A percentile compares a stretch with the other conserved stretches of the same genome.
These are phyloP conservation scores for Chlorella ohadii DNA, from an alignment of 139 green algal genomes.

Conservation along the genomic window DNA sequence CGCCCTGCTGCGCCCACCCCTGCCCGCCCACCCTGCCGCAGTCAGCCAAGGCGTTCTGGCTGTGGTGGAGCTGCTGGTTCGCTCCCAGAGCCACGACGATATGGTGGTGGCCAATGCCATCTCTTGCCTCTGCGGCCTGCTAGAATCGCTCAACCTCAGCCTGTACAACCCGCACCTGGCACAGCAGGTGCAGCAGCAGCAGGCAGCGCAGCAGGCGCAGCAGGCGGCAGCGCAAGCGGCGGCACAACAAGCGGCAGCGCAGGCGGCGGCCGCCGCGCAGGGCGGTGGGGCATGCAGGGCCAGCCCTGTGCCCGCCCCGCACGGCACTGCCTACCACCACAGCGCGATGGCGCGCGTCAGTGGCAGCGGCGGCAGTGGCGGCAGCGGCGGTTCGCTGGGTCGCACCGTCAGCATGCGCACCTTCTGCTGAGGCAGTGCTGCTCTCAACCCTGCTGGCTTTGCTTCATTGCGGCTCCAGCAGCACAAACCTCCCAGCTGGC, in stretches of 20 bases:
- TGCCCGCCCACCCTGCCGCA: neutral
- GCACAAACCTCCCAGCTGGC: too few relatives aligned
- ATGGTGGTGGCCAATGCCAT: constrained; percentile 39
- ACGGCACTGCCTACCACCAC: neutral
- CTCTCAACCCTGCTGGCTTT: neutral
- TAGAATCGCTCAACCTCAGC: constrained; percentile 28
- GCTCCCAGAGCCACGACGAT: constrained; percentile 1
- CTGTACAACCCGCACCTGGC: constrained; percentile 8
- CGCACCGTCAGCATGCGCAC: constrained; percentile 19
- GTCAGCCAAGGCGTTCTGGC: constrained; percentile 42
- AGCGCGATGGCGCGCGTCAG: neutral
- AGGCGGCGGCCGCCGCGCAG: neutral
- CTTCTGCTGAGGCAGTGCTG: neutral
- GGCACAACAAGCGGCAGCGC: neutral
- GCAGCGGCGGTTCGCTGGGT: neutral
- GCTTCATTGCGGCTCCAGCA: too few relatives aligned
- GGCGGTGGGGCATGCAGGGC: neutral
- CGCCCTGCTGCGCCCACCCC: too few relatives aligned
- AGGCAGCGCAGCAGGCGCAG: neutral
- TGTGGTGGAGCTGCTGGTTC: constrained; percentile 47
- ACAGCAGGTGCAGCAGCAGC: neutral
- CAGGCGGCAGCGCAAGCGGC: neutral
- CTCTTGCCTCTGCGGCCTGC: constrained; percentile 5
- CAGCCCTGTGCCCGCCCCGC: neutral
- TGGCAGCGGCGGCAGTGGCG: neutral